These are phyloP conservation scores for Dryas octopetala DNA, from an alignment of 306 rosid genomes.

Conservation along the genomic window DNA sequence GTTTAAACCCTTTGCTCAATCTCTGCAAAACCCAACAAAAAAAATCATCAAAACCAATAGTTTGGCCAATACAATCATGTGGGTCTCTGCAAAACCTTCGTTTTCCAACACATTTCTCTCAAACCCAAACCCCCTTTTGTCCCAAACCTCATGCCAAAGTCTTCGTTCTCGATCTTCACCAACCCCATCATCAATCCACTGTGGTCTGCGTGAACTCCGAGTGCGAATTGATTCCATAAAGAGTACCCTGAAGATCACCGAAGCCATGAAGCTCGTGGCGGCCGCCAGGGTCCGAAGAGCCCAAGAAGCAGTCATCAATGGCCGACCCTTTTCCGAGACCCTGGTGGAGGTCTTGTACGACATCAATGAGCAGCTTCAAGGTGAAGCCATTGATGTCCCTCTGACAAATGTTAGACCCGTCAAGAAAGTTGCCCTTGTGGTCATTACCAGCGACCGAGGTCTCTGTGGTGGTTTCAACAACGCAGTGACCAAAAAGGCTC, in stretches of 20 bases:
- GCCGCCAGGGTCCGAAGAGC: slow-evolving; percentile 77
- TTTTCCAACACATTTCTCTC: slow-evolving; percentile 23
- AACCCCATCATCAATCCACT: slow-evolving; percentile 24
- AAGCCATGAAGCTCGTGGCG: slow-evolving; percentile 80
- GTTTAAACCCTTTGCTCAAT: not conserved
- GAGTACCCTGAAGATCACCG: slow-evolving; percentile 65
- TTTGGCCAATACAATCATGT: slow-evolving; percentile 10
- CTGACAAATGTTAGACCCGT: slow-evolving; percentile 48
- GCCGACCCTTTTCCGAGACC: slow-evolving; percentile 63
- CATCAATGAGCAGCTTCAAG: slow-evolving; percentile 51
- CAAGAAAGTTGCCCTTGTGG: slow-evolving; percentile 55
- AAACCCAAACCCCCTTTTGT: slow-evolving; percentile 21
- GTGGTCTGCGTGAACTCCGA: slow-evolving; percentile 56
- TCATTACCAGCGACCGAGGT: slow-evolving; percentile 63
- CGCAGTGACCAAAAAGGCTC: slow-evolving; percentile 46
- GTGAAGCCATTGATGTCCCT: slow-evolving; percentile 53
- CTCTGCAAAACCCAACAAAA: slow-evolving; percentile 10
- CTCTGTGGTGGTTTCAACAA: slow-evolving; percentile 77
- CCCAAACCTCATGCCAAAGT: not conserved
- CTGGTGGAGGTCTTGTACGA: slow-evolving; percentile 50
- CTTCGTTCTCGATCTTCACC: slow-evolving; percentile 12
- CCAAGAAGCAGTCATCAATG: slow-evolving; percentile 71
- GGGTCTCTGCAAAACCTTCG: slow-evolving; percentile 34
- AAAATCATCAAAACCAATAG: slow-evolving; percentile 21
- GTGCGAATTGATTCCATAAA: slow-evolving; percentile 50